Percentiles rank a stretch among this genome's conserved stretches.
phyloP scores from a whole-genome alignment of 2,329 filamentous ascomycete genomes.

The Cytospora schulzeri region DNA sequence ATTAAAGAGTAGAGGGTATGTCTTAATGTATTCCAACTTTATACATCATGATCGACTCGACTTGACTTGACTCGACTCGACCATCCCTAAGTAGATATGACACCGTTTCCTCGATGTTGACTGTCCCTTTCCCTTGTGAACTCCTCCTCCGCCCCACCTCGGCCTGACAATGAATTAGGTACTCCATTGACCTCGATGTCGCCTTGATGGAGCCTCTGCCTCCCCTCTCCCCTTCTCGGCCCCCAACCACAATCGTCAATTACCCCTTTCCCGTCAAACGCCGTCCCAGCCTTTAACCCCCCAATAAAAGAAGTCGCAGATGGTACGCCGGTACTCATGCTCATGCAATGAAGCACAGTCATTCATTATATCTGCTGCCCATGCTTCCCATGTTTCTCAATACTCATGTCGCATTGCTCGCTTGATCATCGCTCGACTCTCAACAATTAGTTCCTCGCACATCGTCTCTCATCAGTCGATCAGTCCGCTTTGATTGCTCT shows the following conservation, averaged over 20 bases:
- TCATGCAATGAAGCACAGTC: slow-evolving; percentile 22
- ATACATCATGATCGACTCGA: slow-evolving; percentile 12
- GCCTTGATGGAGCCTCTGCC: not conserved
- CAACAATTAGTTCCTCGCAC: not conserved
- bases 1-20: slow-evolving; percentile 24
- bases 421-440: not conserved
- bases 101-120: not conserved
- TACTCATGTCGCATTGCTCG: slow-evolving; percentile 9
- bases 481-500: slow-evolving; percentile 57
- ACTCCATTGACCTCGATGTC: not conserved
- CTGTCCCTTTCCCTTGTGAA: not conserved
- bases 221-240: too few relatives aligned
- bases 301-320: not conserved
- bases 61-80: not conserved
- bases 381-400: slow-evolving; percentile 7
- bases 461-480: slow-evolving; percentile 8
- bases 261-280: slow-evolving; percentile 5
- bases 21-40: slow-evolving; percentile 23
- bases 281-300: slow-evolving; percentile 8
- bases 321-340: slow-evolving; percentile 25
- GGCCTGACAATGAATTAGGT: not conserved
- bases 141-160: not conserved
- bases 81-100: slow-evolving; percentile 5
- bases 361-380: not conserved
- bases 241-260: not conserved